Conservation (phyloP, 805 yeast species). For the Grigorovia yakushimaensis region DNA sequence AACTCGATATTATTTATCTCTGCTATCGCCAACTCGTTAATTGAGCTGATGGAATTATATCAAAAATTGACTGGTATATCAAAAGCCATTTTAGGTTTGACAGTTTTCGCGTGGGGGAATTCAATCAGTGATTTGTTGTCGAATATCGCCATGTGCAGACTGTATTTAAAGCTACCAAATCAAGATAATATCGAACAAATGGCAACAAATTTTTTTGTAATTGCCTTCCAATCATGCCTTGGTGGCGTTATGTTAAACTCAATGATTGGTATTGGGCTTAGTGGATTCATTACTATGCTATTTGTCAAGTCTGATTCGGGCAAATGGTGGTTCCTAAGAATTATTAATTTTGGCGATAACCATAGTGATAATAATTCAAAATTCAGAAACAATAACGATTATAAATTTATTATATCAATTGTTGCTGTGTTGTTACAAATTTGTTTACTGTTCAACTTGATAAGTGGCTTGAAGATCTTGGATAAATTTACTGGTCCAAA, state of each 20-base stretch:
- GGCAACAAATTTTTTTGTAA: slow-evolving; percentile 62
- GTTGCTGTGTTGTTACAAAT: slow-evolving; percentile 16
- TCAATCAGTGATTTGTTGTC: slow-evolving; percentile 87
- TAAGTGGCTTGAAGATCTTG: slow-evolving; percentile 10
- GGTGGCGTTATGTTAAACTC: slow-evolving; percentile 84
- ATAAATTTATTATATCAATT: slow-evolving; percentile 22
- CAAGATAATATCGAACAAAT: slow-evolving; percentile 9
- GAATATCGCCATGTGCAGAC: slow-evolving; percentile 67
- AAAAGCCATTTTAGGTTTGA: slow-evolving; percentile 83
- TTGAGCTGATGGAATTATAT: slow-evolving; percentile 27
- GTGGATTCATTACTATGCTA: slow-evolving; percentile 44
- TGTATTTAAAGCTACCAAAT: slow-evolving; percentile 30
- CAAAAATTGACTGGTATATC: slow-evolving; percentile 37
- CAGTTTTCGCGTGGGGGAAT: slow-evolving; percentile 88
- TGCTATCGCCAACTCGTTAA: slow-evolving; percentile 26
- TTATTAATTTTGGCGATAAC: slow-evolving; percentile 12
- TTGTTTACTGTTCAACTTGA: slow-evolving; percentile 10
- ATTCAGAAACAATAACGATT: slow-evolving; percentile 1
- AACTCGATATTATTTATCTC: slow-evolving; percentile 29
- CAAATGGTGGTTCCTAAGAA: slow-evolving; percentile 20
- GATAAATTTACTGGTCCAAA: slow-evolving; percentile 7
- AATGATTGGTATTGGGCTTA: slow-evolving; percentile 72
- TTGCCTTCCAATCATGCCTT: slow-evolving; percentile 89
- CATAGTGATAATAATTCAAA: not conserved
- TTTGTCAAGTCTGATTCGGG: slow-evolving; percentile 12